Percentiles rank a stretch among this genome's conserved stretches.
phyloP scores from a whole-genome alignment of 2,329 filamentous ascomycete genomes.

The Cordyceps cateniannulata region DNA sequence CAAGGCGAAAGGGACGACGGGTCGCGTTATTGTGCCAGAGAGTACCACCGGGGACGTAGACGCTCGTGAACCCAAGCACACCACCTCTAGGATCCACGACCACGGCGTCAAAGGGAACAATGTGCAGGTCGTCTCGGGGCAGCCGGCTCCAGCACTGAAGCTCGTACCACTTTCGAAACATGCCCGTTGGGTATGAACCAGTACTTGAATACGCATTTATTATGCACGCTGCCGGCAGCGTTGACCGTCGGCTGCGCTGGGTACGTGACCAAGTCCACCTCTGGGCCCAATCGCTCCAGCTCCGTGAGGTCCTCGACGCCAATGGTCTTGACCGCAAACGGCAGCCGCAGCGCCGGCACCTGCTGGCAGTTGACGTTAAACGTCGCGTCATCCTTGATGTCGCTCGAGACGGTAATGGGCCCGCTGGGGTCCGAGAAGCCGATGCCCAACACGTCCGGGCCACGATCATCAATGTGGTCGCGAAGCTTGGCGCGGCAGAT shows the following conservation, averaged over 20 bases:
- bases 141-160: constrained; percentile 28
- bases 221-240: constrained; percentile 6
- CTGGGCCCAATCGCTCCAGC: constrained; percentile 22
- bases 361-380: constrained; percentile 20
- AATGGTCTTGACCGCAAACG: constrained; percentile 17
- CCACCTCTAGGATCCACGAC: constrained; percentile 24
- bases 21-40: constrained; percentile 22
- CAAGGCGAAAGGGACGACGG: constrained; percentile 23
- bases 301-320: constrained; percentile 21
- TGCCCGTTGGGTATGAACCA: constrained; percentile 21
- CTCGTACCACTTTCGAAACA: constrained; percentile 26
- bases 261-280: constrained; percentile 24
- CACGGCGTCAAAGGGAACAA: constrained; percentile 26
- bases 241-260: constrained; percentile 9
- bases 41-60: constrained; percentile 25
- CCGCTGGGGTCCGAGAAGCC: constrained; percentile 5
- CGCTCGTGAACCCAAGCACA: constrained; percentile 29
- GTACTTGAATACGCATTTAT: constrained; percentile 28
- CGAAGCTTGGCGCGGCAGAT: constrained; percentile 4
- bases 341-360: constrained; percentile 11
- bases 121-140: constrained; percentile 22
- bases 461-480: constrained; percentile 7
- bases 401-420: constrained; percentile 17
- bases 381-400: constrained; percentile 21
- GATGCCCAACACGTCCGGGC: constrained; percentile 2